Percentiles rank a stretch among this genome's conserved stretches.
Evolutionary conservation across 192 early-diverging fungal species (phyloP).

Genomic region (Cladochytrium replicatum): DNA sequence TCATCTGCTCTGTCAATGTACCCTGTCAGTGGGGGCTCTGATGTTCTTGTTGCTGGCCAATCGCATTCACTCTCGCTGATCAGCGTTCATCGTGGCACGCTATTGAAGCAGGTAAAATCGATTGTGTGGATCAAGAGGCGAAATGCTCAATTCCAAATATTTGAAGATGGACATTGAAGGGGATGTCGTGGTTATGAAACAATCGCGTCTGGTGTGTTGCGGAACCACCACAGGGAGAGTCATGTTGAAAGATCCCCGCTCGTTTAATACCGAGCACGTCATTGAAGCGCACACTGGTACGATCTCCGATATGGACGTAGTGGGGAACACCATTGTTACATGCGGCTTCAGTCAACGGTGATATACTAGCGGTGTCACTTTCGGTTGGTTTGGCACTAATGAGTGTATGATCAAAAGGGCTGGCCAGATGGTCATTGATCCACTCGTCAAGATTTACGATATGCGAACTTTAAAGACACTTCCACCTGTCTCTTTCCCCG

Average conservation of each 20-base stretch:
- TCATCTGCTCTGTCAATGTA: constrained; percentile 10
- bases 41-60: constrained; percentile 21
- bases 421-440: constrained; percentile 57
- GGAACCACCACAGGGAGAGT: constrained; percentile 56
- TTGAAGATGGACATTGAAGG: constrained; percentile 16
- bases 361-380: not conserved
- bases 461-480: constrained; percentile 61
- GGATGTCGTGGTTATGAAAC: constrained; percentile 42
- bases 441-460: constrained; percentile 74
- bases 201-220: constrained; percentile 50
- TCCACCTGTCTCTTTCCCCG: constrained; percentile 59
- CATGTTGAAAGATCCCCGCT: constrained; percentile 54
- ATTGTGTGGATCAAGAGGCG: constrained; percentile 33
- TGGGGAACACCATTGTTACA: constrained; percentile 61
- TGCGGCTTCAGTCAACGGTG: constrained; percentile 65
- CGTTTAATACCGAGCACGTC: constrained; percentile 47
- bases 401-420: constrained; percentile 19
- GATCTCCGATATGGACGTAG: constrained; percentile 65
- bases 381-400: not conserved
- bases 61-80: constrained; percentile 6
- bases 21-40: constrained; percentile 19
- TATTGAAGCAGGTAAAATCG: constrained; percentile 16
- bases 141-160: constrained; percentile 32
- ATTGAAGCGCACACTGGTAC: constrained; percentile 69
- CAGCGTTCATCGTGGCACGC: constrained; percentile 20